phyloP scores from a whole-genome alignment of 2,329 filamentous ascomycete genomes.

The Fusarium longipes region DNA sequence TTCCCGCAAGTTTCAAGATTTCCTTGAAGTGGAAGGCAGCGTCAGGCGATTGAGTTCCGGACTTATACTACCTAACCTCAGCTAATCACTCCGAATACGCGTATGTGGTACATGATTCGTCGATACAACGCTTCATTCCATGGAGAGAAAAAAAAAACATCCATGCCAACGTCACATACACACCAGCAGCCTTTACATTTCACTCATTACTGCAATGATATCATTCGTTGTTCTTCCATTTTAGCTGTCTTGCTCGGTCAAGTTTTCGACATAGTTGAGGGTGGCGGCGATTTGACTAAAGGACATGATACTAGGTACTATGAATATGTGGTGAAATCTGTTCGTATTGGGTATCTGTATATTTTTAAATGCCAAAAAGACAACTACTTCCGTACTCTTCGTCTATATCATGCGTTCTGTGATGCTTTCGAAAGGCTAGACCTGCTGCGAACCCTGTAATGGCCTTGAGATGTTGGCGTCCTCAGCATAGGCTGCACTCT shows the following conservation, averaged over 20 bases:
- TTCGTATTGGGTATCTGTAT: neutral
- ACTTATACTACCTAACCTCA: conserved; percentile 17
- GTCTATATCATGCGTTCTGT: neutral
- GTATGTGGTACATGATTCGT: conserved; percentile 13
- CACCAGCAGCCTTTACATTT: neutral
- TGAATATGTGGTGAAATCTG: neutral
- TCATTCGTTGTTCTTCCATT: neutral
- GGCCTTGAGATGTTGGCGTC: conserved; percentile 1
- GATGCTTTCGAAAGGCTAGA: neutral
- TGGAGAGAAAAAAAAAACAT: neutral
- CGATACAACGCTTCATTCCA: neutral
- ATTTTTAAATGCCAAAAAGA: neutral
- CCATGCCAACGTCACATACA: neutral
- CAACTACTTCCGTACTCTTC: neutral
- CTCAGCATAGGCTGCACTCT: conserved; percentile 3
- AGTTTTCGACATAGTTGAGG: neutral
- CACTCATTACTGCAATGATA: neutral
- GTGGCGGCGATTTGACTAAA: neutral
- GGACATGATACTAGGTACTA: neutral
- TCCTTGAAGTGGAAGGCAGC: neutral
- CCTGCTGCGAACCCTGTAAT: conserved; percentile 10
- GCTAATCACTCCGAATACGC: conserved; percentile 22
- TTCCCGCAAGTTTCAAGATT: conserved; percentile 14
- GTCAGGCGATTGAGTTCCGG: conserved; percentile 40
- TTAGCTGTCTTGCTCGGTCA: neutral